These are phyloP conservation scores for Lentinula novae-zelandiae DNA, from an alignment of 1,284 basidiomycete species.

Conservation along the genomic window DNA sequence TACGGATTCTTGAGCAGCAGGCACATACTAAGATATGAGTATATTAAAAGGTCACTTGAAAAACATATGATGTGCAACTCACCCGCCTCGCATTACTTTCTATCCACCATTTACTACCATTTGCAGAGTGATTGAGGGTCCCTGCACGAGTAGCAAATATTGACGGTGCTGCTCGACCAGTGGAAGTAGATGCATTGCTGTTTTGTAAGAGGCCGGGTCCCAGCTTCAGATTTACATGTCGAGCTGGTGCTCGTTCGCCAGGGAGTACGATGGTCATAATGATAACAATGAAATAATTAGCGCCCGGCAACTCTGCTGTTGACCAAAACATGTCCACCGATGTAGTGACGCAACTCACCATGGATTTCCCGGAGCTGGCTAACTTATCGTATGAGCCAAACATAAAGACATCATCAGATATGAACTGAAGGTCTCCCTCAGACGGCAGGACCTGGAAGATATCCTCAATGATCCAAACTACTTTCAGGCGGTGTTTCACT, in stretches of 20 bases:
- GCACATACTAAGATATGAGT: slow-evolving; percentile 61
- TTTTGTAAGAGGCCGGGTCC: slow-evolving; percentile 70
- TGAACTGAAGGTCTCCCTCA: slow-evolving; percentile 25
- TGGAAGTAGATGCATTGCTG: slow-evolving; percentile 23
- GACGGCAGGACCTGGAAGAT: slow-evolving; percentile 86
- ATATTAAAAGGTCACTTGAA: slow-evolving; percentile 6
- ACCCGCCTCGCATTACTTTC: slow-evolving; percentile 74
- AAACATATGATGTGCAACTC: slow-evolving; percentile 23
- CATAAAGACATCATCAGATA: background rate
- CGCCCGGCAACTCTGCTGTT: slow-evolving; percentile 11
- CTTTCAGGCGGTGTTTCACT: slow-evolving; percentile 85
- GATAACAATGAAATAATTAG: slow-evolving; percentile 10
- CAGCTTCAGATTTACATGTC: slow-evolving; percentile 74
- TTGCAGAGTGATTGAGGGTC: slow-evolving; percentile 61
- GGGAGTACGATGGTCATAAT: slow-evolving; percentile 61
- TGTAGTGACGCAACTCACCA: slow-evolving; percentile 48
- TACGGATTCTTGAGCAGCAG: slow-evolving; percentile 77
- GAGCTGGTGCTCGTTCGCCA: slow-evolving; percentile 63
- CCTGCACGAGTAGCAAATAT: slow-evolving; percentile 70
- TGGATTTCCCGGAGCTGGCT: slow-evolving; percentile 69
- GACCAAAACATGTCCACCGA: slow-evolving; percentile 13
- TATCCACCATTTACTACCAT: slow-evolving; percentile 77
- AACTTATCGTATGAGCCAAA: slow-evolving; percentile 55
- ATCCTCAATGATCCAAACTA: slow-evolving; percentile 77
- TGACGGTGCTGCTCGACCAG: slow-evolving; percentile 23